Percentiles rank a stretch among this genome's conserved stretches.
Evolutionary conservation across 495 filamentous ascomycete species (phyloP).

Genomic region (Daldinia concentrica): DNA sequence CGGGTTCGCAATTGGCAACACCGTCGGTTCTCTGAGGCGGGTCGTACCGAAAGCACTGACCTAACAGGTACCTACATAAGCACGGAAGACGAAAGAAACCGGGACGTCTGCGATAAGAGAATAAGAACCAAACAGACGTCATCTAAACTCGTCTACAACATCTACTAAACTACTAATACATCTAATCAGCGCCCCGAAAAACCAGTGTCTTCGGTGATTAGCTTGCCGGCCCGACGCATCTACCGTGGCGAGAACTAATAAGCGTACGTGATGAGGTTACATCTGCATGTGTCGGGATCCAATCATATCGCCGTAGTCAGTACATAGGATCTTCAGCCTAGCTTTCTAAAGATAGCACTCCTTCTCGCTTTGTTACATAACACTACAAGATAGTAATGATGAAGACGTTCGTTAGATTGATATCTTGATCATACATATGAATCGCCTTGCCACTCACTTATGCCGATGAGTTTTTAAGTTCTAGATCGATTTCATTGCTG

Average conservation of each 20-base stretch:
- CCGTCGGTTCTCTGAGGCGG: background rate
- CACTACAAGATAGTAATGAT: constrained; percentile 1
- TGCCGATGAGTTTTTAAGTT: constrained; percentile 4
- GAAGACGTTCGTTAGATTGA: background rate
- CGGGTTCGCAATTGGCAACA: background rate
- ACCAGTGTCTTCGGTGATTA: constrained; percentile 27
- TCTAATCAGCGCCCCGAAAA: constrained; percentile 18
- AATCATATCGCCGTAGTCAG: constrained; percentile 29
- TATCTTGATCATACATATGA: background rate
- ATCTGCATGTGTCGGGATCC: constrained; percentile 30
- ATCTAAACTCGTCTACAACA: background rate
- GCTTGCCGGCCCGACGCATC: constrained; percentile 20
- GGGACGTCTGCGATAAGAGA: background rate
- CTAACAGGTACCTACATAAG: no score
- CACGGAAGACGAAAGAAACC: constrained; percentile 13
- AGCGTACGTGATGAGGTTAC: constrained; percentile 2
- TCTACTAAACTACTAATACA: background rate
- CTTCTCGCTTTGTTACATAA: constrained; percentile 3
- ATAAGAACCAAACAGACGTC: background rate
- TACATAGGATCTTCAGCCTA: constrained; percentile 1
- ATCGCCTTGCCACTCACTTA: constrained; percentile 1
- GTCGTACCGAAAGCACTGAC: background rate
- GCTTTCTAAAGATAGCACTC: constrained; percentile 16
- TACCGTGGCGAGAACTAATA: constrained; percentile 3
- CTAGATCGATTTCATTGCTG: no score